Evolutionary conservation across 257 asterid genomes (phyloP), one percentile per base, ranked within the genome.

Genomic region (Rhazya stricta): DNA sequence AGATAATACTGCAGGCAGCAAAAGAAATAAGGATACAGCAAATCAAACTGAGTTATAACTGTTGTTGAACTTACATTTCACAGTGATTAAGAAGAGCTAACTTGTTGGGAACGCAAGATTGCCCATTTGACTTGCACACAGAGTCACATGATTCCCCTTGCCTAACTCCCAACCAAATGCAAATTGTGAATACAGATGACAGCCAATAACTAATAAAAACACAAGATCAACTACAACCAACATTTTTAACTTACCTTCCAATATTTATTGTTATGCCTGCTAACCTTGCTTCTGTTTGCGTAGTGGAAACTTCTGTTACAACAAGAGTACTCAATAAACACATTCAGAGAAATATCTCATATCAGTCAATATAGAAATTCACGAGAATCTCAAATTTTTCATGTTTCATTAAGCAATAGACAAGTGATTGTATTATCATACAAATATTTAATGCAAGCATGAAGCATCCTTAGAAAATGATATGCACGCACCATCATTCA

Each of bases 51-150:
- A 57, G 60, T 30, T 18, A 32, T 66, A 37, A 29, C 60, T 67
- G 81, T 76, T 58, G 76, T 50, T 56, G 48, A 76, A 75, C 97
- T 90, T 83, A 92, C 93, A 83, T 85, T 57, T 91, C 93, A 70
- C 98, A 91, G 77, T 90, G 89, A 80, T 94, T 90, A 50, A 91
- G 98, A 72, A 91, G 60, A 5, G 90, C 74, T 39, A 94, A 87
- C 82, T 94, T 94, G 88, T 87, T 90, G 70, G 98, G 96, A 73
- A 94, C 97, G 77, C 98, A 94, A 66, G 98, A 91, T 81, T 85
- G 91, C 67, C 93, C 90, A 41, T 76, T 88, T 56, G 94, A 90
- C 83, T 91, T 91, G 91, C 97, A 91, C 15, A 71, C 91, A 0
- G 87, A 84, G 80, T 88, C 94, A 21, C 98, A 91, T 5, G 98